A percentile compares a stretch with the other conserved stretches of the same genome.
Conservation (phyloP, 257 asterid species). For the Penstemon barbatus region DNA sequence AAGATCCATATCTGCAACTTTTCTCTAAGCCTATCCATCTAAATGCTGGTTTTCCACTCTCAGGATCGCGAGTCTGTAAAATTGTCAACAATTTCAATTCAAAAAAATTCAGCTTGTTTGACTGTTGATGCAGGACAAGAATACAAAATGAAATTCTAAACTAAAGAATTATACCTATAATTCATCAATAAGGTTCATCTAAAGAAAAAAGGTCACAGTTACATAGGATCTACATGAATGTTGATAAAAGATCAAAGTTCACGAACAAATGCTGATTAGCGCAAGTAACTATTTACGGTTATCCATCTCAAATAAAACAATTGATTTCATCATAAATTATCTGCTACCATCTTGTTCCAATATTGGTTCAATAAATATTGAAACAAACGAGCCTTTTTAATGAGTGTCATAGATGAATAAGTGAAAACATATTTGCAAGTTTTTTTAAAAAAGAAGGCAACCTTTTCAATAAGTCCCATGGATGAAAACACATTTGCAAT, state of each 20-base stretch:
- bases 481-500: constrained; percentile 67
- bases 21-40: constrained; percentile 55
- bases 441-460: constrained; percentile 30
- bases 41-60: constrained; percentile 64
- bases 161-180: too few relatives aligned
- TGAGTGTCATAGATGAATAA: constrained; percentile 5
- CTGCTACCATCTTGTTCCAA: constrained; percentile 3
- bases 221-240: too few relatives aligned
- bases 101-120: constrained; percentile 15
- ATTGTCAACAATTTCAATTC: not conserved
- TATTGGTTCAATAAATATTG: constrained; percentile 1
- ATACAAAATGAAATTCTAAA: not conserved
- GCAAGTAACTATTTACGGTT: not conserved
- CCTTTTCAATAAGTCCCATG: constrained; percentile 70
- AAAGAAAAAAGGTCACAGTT: too few relatives aligned
- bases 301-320: not conserved
- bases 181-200: too few relatives aligned
- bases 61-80: constrained; percentile 51
- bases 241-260: too few relatives aligned
- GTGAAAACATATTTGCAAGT: not conserved
- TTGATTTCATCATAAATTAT: not conserved
- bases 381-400: constrained; percentile 2
- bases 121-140: not conserved
- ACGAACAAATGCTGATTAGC: not conserved
- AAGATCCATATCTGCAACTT: constrained; percentile 29